Conservation (phyloP, 768 basidiomycete genomes). For the Clavaria fumosa region DNA sequence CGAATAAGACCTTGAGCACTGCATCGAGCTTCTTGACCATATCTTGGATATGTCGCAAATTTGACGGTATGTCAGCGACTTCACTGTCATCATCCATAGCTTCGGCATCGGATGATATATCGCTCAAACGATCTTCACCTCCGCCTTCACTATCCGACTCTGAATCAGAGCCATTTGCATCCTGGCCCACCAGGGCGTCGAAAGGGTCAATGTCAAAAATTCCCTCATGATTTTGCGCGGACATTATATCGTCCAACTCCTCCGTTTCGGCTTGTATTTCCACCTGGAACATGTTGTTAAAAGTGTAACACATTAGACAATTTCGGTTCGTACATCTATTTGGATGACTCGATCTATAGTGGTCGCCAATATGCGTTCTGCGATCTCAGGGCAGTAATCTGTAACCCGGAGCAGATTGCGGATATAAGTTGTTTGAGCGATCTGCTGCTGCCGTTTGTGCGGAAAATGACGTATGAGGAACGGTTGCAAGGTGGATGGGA, state of each 20-base stretch:
- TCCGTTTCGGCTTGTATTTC: conserved; percentile 96
- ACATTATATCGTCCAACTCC: conserved; percentile 63
- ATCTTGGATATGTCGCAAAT: conserved; percentile 56
- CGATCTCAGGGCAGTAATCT: conserved; percentile 77
- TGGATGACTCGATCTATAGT: conserved; percentile 91
- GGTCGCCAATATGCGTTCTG: conserved; percentile 68
- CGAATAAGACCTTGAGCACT: conserved; percentile 71
- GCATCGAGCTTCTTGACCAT: conserved; percentile 90
- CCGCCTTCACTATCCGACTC: conserved; percentile 35
- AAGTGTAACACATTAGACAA: conserved; percentile 1
- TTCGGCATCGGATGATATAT: conserved; percentile 58
- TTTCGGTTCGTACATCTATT: conserved; percentile 61
- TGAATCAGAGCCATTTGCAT: conserved; percentile 41
- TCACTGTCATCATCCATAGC: conserved; percentile 28
- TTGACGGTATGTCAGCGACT: conserved; percentile 30
- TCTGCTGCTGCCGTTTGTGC: conserved; percentile 76
- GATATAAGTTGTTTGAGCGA: conserved; percentile 76
- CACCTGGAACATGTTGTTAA: conserved; percentile 33
- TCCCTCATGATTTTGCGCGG: conserved; percentile 36
- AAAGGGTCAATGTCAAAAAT: conserved; percentile 76
- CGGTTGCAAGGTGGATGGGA: conserved; percentile 76
- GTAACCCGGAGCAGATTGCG: conserved; percentile 74
- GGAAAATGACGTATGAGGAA: conserved; percentile 79
- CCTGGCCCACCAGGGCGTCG: conserved; percentile 69
- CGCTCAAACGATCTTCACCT: conserved; percentile 53